Base-by-base conservation (phyloP, 169 alveolate species). In the Perkinsus olseni region DNA sequence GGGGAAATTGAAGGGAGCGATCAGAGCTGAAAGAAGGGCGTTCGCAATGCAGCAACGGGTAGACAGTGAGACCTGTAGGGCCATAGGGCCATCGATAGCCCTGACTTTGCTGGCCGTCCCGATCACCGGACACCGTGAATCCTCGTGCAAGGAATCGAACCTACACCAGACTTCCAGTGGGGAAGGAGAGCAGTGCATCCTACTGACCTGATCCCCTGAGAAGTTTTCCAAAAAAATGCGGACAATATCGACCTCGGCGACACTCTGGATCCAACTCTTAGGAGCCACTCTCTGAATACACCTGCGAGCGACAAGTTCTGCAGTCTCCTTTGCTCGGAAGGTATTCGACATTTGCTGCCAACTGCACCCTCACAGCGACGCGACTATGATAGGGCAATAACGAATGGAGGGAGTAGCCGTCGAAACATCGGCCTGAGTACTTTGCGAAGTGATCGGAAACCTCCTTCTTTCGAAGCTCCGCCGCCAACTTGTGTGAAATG, bases 71-170 rank as follows among this genome's bases (percentile, higher is more conserved):
- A 62, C 82, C 82, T 62, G 82, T 62, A 6, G 82, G 82, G 37
- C 99, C 99, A 93, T 94, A 97, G 17, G 99, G 99, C 97, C 96
- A 97, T 92, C 99, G 94, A 92, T 96, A 96, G 48, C 97, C 97
- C 38, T 95, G 94, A 21, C 97, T 92, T 92, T 94, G 93, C 95
- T 97, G 95, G 4, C 98, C 98, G 36, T 34, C 40, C 39, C 96
- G 97, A 92, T 97, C 99, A n/a, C 99, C 98, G 20, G 98, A 95
- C 17, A 95, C 96, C 74, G 92, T 91, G 91, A 93, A 95, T 0
- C 98, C 97, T 34, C 94, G 38, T 0, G 96, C 96, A 0, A 94
- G 50, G 93, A 94, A 96, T 31, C 98, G 95, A 28, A 96, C 96
- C 39, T 74, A n/a, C 4, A 3, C 3, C 21, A 11, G 3, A 11